Percentiles rank a stretch among this genome's conserved stretches.
Conservation (phyloP, 306 rosid species). For the Canavalia ensiformis region DNA sequence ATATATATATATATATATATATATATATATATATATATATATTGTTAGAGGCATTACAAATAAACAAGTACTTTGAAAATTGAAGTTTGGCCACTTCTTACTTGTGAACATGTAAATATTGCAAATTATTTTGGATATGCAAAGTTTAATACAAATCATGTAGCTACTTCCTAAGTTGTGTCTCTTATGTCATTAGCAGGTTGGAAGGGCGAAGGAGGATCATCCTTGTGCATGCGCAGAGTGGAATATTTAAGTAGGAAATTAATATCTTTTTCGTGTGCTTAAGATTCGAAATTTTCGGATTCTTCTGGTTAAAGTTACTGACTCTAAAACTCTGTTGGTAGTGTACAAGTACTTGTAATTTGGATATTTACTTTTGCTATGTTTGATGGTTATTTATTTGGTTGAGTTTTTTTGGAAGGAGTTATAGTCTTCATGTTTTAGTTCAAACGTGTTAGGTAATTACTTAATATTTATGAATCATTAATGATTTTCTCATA, state of each 20-base stretch:
- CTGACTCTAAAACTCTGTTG: background rate
- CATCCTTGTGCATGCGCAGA: slow-evolving; percentile 18
- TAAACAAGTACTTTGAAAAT: no score
- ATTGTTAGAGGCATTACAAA: no score
- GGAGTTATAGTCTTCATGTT: no score
- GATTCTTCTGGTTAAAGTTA: background rate
- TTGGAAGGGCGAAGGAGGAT: background rate
- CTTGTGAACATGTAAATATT: no score
- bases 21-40: no score
- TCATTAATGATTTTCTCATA: no score
- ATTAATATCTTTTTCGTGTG: background rate
- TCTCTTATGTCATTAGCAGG: slow-evolving; percentile 28
- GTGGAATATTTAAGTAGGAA: background rate
- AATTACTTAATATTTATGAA: no score
- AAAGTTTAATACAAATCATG: background rate
- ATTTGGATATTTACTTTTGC: background rate
- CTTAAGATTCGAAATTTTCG: background rate
- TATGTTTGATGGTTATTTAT: background rate
- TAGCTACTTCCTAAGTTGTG: slow-evolving; percentile 3
- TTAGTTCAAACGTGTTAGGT: no score
- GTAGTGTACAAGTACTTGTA: background rate
- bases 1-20: no score
- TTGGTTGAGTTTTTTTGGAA: background rate
- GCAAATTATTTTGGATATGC: background rate
- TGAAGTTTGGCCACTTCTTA: no score